A percentile compares a stretch with the other conserved stretches of the same genome.
phyloP scores from a whole-genome alignment of 768 basidiomycete genomes.

The Termitomyces sp. region DNA sequence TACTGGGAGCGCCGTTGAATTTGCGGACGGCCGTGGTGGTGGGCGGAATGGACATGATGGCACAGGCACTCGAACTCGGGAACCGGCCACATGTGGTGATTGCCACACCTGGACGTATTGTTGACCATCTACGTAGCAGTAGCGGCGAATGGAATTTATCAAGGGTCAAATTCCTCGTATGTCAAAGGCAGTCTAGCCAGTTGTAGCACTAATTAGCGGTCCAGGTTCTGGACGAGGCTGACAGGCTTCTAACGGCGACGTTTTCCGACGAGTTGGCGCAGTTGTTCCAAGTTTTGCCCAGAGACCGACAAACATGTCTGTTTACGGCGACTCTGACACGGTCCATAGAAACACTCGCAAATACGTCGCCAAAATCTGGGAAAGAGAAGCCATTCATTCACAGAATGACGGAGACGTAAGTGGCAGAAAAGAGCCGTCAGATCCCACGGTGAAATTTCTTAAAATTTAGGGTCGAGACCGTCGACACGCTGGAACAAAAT shows the following conservation, averaged over 20 bases:
- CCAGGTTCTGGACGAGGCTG: constrained; percentile 95
- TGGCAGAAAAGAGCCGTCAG: constrained; percentile 5
- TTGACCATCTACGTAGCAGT: constrained; percentile 80
- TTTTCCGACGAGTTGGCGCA: constrained; percentile 83
- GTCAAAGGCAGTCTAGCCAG: constrained; percentile 16
- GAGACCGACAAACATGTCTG: constrained; percentile 89
- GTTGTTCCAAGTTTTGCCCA: constrained; percentile 73
- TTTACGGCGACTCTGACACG: constrained; percentile 95
- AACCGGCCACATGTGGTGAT: constrained; percentile 90
- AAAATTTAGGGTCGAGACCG: constrained; percentile 74
- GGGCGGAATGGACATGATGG: constrained; percentile 98
- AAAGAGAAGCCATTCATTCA: constrained; percentile 88
- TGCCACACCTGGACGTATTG: constrained; percentile 92
- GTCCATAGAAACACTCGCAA: constrained; percentile 74
- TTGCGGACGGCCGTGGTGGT: constrained; percentile 85
- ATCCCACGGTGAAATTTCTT: neutral
- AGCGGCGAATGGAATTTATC: constrained; percentile 81
- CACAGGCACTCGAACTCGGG: constrained; percentile 82
- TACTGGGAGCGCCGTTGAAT: constrained; percentile 78
- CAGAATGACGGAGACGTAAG: constrained; percentile 68
- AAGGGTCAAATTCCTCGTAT: constrained; percentile 78
- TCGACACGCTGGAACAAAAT: constrained; percentile 79
- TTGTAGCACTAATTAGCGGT: neutral
- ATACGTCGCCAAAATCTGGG: constrained; percentile 68
- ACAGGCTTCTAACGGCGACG: constrained; percentile 83